phyloP scores from a whole-genome alignment of 2,329 filamentous ascomycete species.

The Diaporthe australafricana region DNA sequence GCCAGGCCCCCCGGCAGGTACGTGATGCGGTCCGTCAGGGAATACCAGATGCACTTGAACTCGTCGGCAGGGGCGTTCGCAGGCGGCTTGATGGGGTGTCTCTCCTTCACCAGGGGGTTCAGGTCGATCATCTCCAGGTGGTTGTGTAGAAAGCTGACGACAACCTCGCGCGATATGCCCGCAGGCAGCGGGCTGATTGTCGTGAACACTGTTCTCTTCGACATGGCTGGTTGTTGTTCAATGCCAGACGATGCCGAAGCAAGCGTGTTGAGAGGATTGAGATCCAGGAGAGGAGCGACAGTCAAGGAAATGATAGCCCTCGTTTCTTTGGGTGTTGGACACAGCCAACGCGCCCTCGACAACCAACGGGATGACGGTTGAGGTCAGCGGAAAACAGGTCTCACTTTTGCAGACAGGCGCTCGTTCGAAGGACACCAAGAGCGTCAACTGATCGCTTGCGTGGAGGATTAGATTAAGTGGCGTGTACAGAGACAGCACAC shows the following conservation, averaged over 20 bases:
- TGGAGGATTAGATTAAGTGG: background rate
- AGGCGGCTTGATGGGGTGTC: slow-evolving; percentile 76
- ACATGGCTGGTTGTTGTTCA: slow-evolving; percentile 65
- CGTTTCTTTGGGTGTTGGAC: background rate
- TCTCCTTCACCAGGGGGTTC: slow-evolving; percentile 83
- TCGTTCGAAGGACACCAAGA: background rate
- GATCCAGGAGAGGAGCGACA: background rate
- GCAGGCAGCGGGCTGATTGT: slow-evolving; percentile 82
- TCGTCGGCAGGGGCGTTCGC: slow-evolving; percentile 77
- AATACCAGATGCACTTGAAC: slow-evolving; percentile 80
- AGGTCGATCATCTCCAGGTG: slow-evolving; percentile 88
- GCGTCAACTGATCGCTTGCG: slow-evolving; percentile 5
- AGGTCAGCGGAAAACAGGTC: too few relatives aligned
- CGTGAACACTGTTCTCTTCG: slow-evolving; percentile 78
- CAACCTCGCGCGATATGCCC: slow-evolving; percentile 75
- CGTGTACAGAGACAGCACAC: background rate
- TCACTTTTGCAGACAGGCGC: too few relatives aligned
- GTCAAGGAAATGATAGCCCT: background rate
- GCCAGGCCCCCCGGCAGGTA: slow-evolving; percentile 77
- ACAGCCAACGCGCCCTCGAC: background rate
- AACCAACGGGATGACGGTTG: slow-evolving; percentile 15
- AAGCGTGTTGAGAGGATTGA: background rate
- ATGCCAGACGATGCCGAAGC: too few relatives aligned
- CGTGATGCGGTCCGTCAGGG: slow-evolving; percentile 79
- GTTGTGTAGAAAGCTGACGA: slow-evolving; percentile 80